These are phyloP conservation scores for Ceriops zippeliana DNA, from an alignment of 345 rosid species.

Conservation along the genomic window DNA sequence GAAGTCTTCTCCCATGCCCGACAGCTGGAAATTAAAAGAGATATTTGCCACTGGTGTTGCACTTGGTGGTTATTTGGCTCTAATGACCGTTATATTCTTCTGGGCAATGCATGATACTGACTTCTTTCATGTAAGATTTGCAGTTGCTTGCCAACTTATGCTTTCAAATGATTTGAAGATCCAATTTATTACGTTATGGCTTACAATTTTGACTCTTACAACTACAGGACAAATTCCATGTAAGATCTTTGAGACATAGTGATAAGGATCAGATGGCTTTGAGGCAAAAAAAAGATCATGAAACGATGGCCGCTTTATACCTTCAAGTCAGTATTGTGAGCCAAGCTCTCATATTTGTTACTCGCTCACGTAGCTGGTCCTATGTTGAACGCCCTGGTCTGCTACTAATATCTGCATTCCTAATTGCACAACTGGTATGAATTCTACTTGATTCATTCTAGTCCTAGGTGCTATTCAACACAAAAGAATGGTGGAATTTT, in stretches of 20 bases:
- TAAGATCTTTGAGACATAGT: neutral
- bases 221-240: conserved; percentile 27
- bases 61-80: conserved; percentile 31
- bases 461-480: too few relatives aligned
- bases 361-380: conserved; percentile 37
- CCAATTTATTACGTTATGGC: neutral
- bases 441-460: neutral
- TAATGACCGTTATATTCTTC: conserved; percentile 31
- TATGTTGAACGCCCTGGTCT: conserved; percentile 28
- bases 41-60: conserved; percentile 31
- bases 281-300: neutral
- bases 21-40: conserved; percentile 33
- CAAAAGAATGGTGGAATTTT: too few relatives aligned
- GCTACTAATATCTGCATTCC: conserved; percentile 22
- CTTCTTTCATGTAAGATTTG: conserved; percentile 20
- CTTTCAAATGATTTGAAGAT: neutral
- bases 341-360: conserved; percentile 33
- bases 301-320: conserved; percentile 29
- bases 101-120: conserved; percentile 25
- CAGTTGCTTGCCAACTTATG: neutral
- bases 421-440: conserved; percentile 31
- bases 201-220: neutral
- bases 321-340: conserved; percentile 37
- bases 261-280: conserved; percentile 14
- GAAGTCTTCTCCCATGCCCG: conserved; percentile 33